phyloP scores from a whole-genome alignment of 768 basidiomycete species.

The Tricholoma sp. region DNA sequence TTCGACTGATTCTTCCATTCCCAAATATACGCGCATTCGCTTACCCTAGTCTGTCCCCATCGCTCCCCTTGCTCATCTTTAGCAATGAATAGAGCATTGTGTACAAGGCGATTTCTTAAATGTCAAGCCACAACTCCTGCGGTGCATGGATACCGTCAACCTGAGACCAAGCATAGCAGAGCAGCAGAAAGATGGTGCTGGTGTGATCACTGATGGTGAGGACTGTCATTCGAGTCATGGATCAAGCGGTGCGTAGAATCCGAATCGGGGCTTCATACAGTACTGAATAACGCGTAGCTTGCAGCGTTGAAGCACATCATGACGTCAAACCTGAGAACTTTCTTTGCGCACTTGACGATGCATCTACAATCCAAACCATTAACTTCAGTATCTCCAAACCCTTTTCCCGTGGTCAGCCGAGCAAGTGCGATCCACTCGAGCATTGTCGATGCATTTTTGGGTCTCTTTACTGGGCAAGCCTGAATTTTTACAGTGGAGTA shows the following conservation, averaged over 20 bases:
- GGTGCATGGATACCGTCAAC: conserved; percentile 23
- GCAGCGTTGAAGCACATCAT: conserved; percentile 27
- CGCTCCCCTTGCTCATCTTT: conserved; percentile 6
- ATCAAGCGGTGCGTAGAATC: conserved; percentile 18
- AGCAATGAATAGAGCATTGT: conserved; percentile 16
- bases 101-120: conserved; percentile 19
- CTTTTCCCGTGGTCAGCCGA: conserved; percentile 10
- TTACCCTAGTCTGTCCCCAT: too few species aligned
- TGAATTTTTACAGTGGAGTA: conserved; percentile 26
- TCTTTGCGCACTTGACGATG: conserved; percentile 18
- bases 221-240: conserved; percentile 18
- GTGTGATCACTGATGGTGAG: conserved; percentile 13
- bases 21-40: too few species aligned
- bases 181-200: conserved; percentile 11
- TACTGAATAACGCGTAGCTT: conserved; percentile 15
- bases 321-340: conserved; percentile 33
- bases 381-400: conserved; percentile 26
- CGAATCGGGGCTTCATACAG: background rate
- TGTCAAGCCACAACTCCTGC: conserved; percentile 26
- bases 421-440: conserved; percentile 18
- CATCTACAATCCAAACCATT: conserved; percentile 21
- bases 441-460: conserved; percentile 19
- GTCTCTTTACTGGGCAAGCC: conserved; percentile 25
- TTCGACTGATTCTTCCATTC: too few species aligned
- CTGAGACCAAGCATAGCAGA: conserved; percentile 19